Evolutionary conservation across 139 green algal species (phyloP), one percentile per base, ranked within the genome.

Genomic region (Nannochloris sp.): DNA sequence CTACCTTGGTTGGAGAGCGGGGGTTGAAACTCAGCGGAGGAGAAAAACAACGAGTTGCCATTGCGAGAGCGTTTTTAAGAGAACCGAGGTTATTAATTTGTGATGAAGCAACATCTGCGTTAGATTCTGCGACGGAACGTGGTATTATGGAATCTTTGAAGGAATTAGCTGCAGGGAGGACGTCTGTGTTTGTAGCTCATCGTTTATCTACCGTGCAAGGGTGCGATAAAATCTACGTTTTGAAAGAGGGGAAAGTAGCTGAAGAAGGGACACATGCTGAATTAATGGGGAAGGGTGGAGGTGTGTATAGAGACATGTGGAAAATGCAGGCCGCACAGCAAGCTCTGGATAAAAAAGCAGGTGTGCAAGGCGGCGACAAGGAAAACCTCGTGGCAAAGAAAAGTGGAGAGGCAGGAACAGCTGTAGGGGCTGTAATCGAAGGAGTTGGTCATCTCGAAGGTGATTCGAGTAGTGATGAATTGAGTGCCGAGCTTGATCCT

Each of bases 1-100:
- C 76, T 27, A 95, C 88, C 0, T 44, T 82, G 27, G 88, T 95
- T 36, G 88, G 89, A 0, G 89, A 96, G 80, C 73, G 89, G 0
- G 89, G 89, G 4, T 74, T 96, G 27, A 93, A 96, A 76, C 84
- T 97, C 1, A 89, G 74, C 30, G 92, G 92, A 3, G 92, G 92
- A 5, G 92, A 97, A 78, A 97, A 96, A 83, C 92, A 97, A 84
- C 82, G 92, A 3, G 87, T 98, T 13, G 92, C 92, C 42, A 97
- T 98, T 30, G 92, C 92, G 0, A 62, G 87, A 14, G 87, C 87
- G 6, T 90, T 92, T 48, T 74, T 94, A 9, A 82, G 81, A 59
- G 54, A 64, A 5, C 84, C 89, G 0, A 72, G 77, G 10, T 70
- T 96, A 39, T 78, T 97, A 33, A 83, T 96, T 0, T 97, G 90